Percentiles rank a stretch among this genome's conserved stretches.
Conservation (phyloP, 768 basidiomycete species). For the Tubosaeta brunneosetosa region DNA sequence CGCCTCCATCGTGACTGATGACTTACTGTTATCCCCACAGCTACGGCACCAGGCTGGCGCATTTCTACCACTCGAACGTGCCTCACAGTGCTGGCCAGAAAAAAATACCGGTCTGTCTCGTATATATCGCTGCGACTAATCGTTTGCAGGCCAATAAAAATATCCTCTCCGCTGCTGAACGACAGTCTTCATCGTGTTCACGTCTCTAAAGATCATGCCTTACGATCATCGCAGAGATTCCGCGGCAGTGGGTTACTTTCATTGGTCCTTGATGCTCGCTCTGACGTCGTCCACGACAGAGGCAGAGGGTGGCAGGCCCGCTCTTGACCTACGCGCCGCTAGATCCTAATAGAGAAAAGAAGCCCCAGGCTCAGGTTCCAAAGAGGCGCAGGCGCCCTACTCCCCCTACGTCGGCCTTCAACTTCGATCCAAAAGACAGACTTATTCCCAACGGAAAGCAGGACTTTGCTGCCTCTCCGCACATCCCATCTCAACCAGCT, state of each 20-base stretch:
- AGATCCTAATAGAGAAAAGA: slow-evolving; percentile 24
- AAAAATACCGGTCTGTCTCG: slow-evolving; percentile 18
- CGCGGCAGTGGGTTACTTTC: slow-evolving; percentile 16
- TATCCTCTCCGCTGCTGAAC: slow-evolving; percentile 12
- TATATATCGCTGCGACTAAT: slow-evolving; percentile 25
- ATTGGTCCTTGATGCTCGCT: slow-evolving; percentile 6
- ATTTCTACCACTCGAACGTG: slow-evolving; percentile 29
- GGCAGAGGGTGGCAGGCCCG: slow-evolving; percentile 15
- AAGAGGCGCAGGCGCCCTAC: slow-evolving; percentile 22
- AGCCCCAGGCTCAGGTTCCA: background rate
- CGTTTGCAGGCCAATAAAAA: slow-evolving; percentile 9
- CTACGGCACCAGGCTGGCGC: slow-evolving; percentile 33
- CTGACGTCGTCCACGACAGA: slow-evolving; percentile 19
- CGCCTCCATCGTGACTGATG: slow-evolving; percentile 26
- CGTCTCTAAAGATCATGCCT: slow-evolving; percentile 11
- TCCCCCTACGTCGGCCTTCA: slow-evolving; percentile 18
- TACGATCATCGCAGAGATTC: slow-evolving; percentile 17
- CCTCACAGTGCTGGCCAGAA: slow-evolving; percentile 12
- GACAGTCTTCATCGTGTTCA: slow-evolving; percentile 4
- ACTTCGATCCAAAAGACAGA: slow-evolving; percentile 18
- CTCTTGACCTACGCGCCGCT: slow-evolving; percentile 22
- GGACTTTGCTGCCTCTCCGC: slow-evolving; percentile 8
- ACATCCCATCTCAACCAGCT: slow-evolving; percentile 6
- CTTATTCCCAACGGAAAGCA: slow-evolving; percentile 24
- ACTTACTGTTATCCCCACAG: slow-evolving; percentile 21